Conservation (phyloP, 179 eudicot genomes). For the Amaranthus tricolor region DNA sequence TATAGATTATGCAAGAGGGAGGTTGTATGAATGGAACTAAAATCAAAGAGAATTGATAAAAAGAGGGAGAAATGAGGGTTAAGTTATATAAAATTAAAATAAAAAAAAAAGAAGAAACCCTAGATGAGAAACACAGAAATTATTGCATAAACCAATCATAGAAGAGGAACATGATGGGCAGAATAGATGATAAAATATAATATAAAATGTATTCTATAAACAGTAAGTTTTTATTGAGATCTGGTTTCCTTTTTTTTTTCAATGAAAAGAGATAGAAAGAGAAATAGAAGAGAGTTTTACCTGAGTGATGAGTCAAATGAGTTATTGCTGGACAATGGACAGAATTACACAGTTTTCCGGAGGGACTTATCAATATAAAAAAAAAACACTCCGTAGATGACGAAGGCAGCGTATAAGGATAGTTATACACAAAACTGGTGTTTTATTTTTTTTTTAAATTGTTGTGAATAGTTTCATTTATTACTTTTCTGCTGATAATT, state of each 20-base stretch:
- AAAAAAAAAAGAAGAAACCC: constrained; percentile 32
- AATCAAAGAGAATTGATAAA: not conserved
- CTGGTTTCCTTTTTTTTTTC: constrained; percentile 6
- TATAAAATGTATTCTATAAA: constrained; percentile 8
- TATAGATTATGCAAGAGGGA: not conserved
- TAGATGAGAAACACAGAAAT: constrained; percentile 31
- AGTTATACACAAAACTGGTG: not conserved
- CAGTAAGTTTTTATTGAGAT: constrained; percentile 15
- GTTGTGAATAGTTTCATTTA: no score
- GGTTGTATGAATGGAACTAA: not conserved
- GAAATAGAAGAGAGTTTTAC: not conserved
- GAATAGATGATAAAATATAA: not conserved
- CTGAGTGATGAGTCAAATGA: not conserved
- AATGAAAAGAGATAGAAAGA: constrained; percentile 4
- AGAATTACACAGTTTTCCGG: not conserved
- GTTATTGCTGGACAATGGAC: not conserved
- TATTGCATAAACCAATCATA: constrained; percentile 14
- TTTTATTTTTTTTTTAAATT: no score
- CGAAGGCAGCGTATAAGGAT: not conserved
- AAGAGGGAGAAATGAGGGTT: not conserved
- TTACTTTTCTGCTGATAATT: no score
- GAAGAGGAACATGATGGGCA: constrained; percentile 3
- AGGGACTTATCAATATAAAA: not conserved
- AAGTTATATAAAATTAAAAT: constrained; percentile 8
- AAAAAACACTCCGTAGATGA: not conserved